phyloP scores from a whole-genome alignment of 768 basidiomycete genomes.

The Pholiota molesta region DNA sequence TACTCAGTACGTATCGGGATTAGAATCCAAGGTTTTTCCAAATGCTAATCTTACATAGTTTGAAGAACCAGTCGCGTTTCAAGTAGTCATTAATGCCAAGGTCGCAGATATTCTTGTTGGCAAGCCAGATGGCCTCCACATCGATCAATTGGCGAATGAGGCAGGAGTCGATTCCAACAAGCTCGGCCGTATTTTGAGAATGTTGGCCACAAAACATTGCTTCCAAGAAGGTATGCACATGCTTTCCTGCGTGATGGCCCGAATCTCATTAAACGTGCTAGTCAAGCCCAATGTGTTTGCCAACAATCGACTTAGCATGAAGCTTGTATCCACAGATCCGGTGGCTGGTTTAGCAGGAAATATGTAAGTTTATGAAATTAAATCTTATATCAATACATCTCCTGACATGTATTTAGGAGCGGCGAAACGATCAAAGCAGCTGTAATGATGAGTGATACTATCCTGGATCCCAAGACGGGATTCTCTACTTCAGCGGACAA shows the following conservation, averaged over 20 bases:
- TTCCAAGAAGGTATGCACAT: constrained; percentile 38
- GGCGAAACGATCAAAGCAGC: constrained; percentile 14
- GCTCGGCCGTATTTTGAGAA: constrained; percentile 35
- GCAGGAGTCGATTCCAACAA: constrained; percentile 32
- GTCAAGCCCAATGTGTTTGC: constrained; percentile 8
- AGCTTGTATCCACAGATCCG: constrained; percentile 34
- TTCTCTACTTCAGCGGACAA: constrained; percentile 10
- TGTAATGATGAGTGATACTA: constrained; percentile 9
- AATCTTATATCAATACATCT: not conserved
- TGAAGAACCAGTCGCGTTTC: constrained; percentile 31
- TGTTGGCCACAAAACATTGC: constrained; percentile 38
- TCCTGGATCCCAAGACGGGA: constrained; percentile 9
- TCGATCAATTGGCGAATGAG: not conserved
- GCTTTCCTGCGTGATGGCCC: too few species aligned
- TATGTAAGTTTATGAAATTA: constrained; percentile 18
- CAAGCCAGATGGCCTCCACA: constrained; percentile 11
- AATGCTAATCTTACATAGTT: constrained; percentile 12
- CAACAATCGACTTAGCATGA: constrained; percentile 24
- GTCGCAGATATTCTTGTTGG: constrained; percentile 1
- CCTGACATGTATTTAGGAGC: not conserved
- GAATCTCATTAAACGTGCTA: not conserved
- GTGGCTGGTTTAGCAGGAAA: constrained; percentile 28
- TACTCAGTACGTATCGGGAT: not conserved
- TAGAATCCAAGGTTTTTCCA: too few species aligned
- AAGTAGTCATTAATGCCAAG: constrained; percentile 25